Conservation (phyloP, 2,329 filamentous ascomycete genomes). For the Fusarium sp. region DNA sequence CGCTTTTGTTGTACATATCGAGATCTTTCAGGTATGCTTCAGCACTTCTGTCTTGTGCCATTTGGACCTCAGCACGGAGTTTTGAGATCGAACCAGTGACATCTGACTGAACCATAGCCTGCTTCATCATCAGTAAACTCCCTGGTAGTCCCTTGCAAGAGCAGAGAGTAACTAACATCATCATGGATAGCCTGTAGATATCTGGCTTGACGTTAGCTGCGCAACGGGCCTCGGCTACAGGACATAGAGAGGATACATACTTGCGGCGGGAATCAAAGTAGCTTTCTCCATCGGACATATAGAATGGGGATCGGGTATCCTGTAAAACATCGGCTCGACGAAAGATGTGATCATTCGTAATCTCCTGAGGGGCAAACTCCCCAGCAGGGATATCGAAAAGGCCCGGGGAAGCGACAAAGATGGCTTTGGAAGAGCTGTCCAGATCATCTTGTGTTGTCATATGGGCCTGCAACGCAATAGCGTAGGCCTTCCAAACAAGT, state of each 20-base stretch:
- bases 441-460: neutral
- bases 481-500: neutral
- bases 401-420: neutral
- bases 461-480: neutral
- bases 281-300: neutral
- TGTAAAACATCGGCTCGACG: neutral
- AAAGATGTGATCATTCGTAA: neutral
- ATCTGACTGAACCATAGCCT: neutral
- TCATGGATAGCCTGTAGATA: neutral
- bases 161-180: neutral
- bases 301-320: neutral
- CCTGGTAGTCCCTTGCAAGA: fast-evolving
- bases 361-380: neutral
- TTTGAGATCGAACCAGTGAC: neutral
- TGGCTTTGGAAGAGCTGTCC: neutral
- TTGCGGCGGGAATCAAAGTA: neutral
- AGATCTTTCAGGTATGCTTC: neutral
- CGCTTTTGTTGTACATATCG: neutral
- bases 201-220: neutral
- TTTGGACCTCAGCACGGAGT: neutral
- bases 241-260: neutral
- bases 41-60: neutral
- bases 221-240: no score
- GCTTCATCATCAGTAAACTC: fast-evolving
- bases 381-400: neutral